phyloP scores from a whole-genome alignment of 352 stramenopile species.

The Phytophthora boehmeriae region DNA sequence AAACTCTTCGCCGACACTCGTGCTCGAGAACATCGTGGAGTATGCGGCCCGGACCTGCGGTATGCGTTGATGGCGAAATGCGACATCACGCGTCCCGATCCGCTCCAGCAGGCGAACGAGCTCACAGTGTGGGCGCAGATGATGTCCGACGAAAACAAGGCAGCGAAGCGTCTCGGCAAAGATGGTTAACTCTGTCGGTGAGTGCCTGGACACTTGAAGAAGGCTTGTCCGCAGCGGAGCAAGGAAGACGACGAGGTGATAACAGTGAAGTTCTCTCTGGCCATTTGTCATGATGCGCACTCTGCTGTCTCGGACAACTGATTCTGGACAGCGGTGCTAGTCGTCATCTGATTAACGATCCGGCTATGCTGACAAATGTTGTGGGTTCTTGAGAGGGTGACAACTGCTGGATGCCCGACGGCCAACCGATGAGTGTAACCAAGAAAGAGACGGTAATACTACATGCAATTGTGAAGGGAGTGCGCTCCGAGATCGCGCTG shows the following conservation, averaged over 20 bases:
- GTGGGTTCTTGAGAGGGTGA: neutral
- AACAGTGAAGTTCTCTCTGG: neutral
- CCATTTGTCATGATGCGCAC: neutral
- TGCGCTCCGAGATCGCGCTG: neutral
- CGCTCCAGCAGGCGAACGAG: conserved; percentile 10
- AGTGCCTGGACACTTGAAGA: too few species aligned
- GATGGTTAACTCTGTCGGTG: too few species aligned
- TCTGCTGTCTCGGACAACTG: neutral
- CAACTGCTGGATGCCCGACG: neutral
- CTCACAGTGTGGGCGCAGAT: conserved; percentile 8
- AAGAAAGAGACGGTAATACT: neutral
- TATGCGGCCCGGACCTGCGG: conserved; percentile 12
- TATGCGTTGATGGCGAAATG: conserved; percentile 5
- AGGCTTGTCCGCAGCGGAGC: neutral
- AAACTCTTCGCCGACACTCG: neutral
- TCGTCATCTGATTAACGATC: neutral
- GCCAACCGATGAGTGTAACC: neutral
- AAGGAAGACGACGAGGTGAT: too few species aligned
- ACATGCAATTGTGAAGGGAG: neutral
- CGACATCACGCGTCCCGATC: neutral
- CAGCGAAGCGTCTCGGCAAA: neutral
- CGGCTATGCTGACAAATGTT: neutral
- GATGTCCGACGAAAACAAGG: too few species aligned
- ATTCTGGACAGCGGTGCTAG: conserved; percentile 8
- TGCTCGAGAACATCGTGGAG: conserved; percentile 14